Percentiles rank a stretch among this genome's conserved stretches.
Conservation (phyloP, 1,284 basidiomycete genomes). For the Irpex lacteus region DNA sequence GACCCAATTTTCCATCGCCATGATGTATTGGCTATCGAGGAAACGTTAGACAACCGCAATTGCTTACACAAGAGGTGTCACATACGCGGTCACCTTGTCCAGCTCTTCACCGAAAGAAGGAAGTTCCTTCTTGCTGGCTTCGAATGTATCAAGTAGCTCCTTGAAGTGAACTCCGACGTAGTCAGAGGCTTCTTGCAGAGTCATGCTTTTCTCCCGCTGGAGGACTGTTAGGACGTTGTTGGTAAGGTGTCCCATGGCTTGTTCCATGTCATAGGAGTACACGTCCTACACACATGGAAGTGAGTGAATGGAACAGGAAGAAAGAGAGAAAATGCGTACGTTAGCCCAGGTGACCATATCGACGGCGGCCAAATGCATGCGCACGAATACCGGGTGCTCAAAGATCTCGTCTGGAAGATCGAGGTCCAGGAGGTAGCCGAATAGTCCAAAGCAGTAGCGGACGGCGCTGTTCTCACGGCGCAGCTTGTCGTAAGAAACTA, state of each 20-base stretch:
- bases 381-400: constrained; percentile 49
- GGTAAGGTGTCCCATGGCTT: constrained; percentile 61
- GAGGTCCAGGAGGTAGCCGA: constrained; percentile 57
- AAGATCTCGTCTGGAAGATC: constrained; percentile 63
- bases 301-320: constrained; percentile 4
- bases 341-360: constrained; percentile 72
- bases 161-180: constrained; percentile 52
- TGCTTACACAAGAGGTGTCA: constrained; percentile 18
- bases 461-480: constrained; percentile 68
- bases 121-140: constrained; percentile 41
- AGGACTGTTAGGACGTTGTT: constrained; percentile 70
- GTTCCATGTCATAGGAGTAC: constrained; percentile 74
- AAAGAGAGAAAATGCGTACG: constrained; percentile 35
- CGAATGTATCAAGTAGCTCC: constrained; percentile 47
- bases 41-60: constrained; percentile 14
- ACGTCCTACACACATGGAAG: constrained; percentile 45
- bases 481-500: constrained; percentile 49
- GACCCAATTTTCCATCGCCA: constrained; percentile 36
- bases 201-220: constrained; percentile 50
- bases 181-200: constrained; percentile 60
- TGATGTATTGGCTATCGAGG: constrained; percentile 27
- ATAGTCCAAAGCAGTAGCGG: constrained; percentile 59
- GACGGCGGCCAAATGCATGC: constrained; percentile 56
- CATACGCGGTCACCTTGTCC: constrained; percentile 42
- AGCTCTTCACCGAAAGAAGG: constrained; percentile 47